Conservation (phyloP, 116 monocot species). For the Zostera marina region DNA sequence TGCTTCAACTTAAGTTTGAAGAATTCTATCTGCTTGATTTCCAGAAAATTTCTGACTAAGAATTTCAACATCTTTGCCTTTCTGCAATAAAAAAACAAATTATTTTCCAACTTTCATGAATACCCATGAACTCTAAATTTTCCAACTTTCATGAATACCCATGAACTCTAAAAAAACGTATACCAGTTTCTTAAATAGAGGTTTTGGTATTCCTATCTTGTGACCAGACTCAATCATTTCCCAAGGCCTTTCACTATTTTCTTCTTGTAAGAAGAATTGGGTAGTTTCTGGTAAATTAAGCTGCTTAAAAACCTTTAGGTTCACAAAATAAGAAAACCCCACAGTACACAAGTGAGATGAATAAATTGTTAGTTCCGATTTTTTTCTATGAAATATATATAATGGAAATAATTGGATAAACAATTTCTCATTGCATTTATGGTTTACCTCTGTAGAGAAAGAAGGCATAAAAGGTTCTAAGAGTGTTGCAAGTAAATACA, state of each 20-base stretch:
- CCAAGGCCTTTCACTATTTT: constrained; percentile 67
- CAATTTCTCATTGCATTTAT: not conserved
- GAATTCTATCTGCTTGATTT: constrained; percentile 80
- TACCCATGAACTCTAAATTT: too few species aligned
- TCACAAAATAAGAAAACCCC: not conserved
- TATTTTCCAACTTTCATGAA: too few species aligned
- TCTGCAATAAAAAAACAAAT: constrained; percentile 22
- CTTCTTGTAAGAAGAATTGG: constrained; percentile 37
- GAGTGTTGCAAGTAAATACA: constrained; percentile 71
- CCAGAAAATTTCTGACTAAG: constrained; percentile 78
- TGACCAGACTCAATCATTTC: constrained; percentile 63
- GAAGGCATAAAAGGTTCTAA: constrained; percentile 98
- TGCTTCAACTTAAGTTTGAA: constrained; percentile 27
- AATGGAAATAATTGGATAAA: not conserved
- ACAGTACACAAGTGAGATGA: not conserved
- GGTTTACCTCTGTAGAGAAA: constrained; percentile 61
- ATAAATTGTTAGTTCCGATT: not conserved
- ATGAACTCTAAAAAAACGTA: not conserved
- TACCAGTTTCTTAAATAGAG: constrained; percentile 94
- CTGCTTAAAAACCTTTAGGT: constrained; percentile 54
- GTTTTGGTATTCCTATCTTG: constrained; percentile 66
- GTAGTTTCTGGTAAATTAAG: constrained; percentile 41
- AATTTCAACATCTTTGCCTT: constrained; percentile 67
- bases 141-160: too few species aligned
- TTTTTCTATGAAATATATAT: not conserved